Conservation (phyloP, 331 rosid genomes). For the Prunus yedoensis region DNA sequence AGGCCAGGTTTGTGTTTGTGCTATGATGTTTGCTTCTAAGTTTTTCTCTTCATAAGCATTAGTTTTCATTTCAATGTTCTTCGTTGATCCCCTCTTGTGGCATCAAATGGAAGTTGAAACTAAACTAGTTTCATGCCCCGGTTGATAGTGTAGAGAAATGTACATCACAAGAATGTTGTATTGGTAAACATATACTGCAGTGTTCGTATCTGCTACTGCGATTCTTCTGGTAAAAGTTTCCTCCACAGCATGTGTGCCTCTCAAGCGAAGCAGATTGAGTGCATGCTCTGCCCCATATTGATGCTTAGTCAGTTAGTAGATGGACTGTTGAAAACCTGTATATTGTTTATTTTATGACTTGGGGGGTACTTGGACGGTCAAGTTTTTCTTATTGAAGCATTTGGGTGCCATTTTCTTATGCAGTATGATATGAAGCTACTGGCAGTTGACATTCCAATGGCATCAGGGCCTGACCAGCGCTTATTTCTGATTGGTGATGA, state of each 20-base stretch:
- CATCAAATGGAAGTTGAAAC: slow-evolving; percentile 19
- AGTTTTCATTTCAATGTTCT: slow-evolving; percentile 8
- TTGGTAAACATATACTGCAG: background rate
- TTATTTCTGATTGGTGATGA: slow-evolving; percentile 72
- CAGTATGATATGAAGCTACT: slow-evolving; percentile 90
- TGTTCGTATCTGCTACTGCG: background rate
- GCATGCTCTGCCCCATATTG: background rate
- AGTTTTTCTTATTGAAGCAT: slow-evolving; percentile 18
- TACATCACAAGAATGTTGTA: slow-evolving; percentile 12
- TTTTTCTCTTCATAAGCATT: slow-evolving; percentile 5
- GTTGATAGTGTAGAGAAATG: slow-evolving; percentile 15
- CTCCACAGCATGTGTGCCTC: background rate
- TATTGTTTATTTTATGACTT: background rate
- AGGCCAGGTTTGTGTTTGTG: slow-evolving; percentile 62
- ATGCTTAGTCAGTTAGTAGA: background rate
- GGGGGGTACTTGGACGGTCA: background rate
- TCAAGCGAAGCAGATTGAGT: slow-evolving; percentile 2
- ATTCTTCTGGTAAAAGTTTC: background rate
- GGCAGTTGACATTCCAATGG: slow-evolving; percentile 94
- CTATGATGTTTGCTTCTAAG: slow-evolving; percentile 1
- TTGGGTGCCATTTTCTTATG: slow-evolving; percentile 23
- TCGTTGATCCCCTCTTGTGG: slow-evolving; percentile 4
- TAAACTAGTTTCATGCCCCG: slow-evolving; percentile 5
- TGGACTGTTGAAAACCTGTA: background rate
- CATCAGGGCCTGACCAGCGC: slow-evolving; percentile 93